phyloP scores from a whole-genome alignment of 495 filamentous ascomycete genomes.

The Daldinia childiae region DNA sequence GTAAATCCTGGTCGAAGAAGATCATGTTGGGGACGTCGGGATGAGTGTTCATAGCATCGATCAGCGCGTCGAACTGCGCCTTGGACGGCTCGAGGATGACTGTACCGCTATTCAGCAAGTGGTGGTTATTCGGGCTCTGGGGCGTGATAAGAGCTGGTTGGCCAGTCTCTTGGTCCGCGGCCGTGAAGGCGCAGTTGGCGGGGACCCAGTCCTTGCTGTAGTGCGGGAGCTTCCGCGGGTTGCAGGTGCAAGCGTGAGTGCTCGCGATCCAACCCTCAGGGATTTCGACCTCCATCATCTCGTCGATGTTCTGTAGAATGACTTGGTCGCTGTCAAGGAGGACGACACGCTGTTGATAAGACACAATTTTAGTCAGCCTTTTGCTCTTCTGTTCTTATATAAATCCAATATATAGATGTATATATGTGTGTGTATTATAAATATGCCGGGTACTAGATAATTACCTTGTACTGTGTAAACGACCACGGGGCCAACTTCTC shows the following conservation, averaged over 20 bases:
- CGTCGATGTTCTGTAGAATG: conserved; percentile 53
- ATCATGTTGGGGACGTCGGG: conserved; percentile 53
- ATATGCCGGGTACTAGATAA: neutral
- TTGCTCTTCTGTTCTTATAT: neutral
- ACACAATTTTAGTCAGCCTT: conserved; percentile 4
- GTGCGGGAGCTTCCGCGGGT: conserved; percentile 51
- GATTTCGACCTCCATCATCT: conserved; percentile 52
- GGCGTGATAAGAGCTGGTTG: conserved; percentile 48
- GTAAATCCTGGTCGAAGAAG: conserved; percentile 55
- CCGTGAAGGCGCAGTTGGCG: conserved; percentile 53
- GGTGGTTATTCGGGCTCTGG: conserved; percentile 47
- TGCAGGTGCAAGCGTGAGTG: conserved; percentile 52
- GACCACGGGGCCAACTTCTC: conserved; percentile 56
- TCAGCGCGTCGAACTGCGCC: conserved; percentile 46
- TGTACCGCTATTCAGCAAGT: conserved; percentile 54
- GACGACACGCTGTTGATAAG: conserved; percentile 47
- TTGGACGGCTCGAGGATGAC: conserved; percentile 49
- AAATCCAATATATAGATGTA: neutral
- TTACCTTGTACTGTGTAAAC: conserved; percentile 54
- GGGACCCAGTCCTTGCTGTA: conserved; percentile 53
- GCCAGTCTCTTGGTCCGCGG: conserved; percentile 49
- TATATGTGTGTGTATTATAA: neutral
- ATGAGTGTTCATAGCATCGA: conserved; percentile 55
- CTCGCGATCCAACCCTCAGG: conserved; percentile 50
- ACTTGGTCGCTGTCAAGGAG: conserved; percentile 54